Conservation (phyloP, 2,329 filamentous ascomycete genomes). For the Lasiodiplodia sp. region DNA sequence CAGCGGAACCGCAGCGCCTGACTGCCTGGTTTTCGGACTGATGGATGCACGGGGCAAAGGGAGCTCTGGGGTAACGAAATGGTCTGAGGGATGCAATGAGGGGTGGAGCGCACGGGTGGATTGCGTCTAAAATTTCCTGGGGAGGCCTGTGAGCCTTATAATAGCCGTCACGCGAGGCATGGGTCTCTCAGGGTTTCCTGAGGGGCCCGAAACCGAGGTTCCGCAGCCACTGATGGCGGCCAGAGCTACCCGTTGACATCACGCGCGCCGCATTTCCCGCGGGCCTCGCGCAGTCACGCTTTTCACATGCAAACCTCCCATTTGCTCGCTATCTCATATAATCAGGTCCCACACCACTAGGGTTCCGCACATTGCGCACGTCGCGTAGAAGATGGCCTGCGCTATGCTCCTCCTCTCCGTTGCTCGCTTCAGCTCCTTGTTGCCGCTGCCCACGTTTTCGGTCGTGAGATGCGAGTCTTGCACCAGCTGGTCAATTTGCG, state of each 20-base stretch:
- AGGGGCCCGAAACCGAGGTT: slow-evolving; percentile 22
- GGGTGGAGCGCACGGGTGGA: slow-evolving; percentile 17
- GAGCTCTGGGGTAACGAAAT: slow-evolving; percentile 4
- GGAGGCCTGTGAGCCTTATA: slow-evolving; percentile 19
- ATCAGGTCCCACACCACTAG: slow-evolving; percentile 59
- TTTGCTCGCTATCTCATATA: slow-evolving; percentile 42
- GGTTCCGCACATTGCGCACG: slow-evolving; percentile 54
- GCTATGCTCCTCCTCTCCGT: slow-evolving; percentile 62
- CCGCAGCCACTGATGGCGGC: not conserved
- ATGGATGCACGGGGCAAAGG: slow-evolving; percentile 22
- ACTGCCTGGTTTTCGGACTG: slow-evolving; percentile 9
- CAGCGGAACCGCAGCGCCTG: slow-evolving; percentile 8
- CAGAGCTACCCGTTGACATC: slow-evolving; percentile 1
- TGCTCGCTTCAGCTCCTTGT: slow-evolving; percentile 88
- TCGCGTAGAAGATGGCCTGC: slow-evolving; percentile 57
- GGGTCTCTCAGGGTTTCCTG: slow-evolving; percentile 16
- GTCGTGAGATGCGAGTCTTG: slow-evolving; percentile 81
- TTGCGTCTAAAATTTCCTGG: not conserved
- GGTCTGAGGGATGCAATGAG: slow-evolving; percentile 11
- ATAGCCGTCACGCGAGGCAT: slow-evolving; percentile 19
- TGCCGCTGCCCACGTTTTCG: slow-evolving; percentile 87
- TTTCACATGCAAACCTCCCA: slow-evolving; percentile 28
- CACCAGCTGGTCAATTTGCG: slow-evolving; percentile 88
- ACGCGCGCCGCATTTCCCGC: slow-evolving; percentile 13
- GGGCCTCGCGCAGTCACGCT: slow-evolving; percentile 12